These are phyloP conservation scores for Rhodotorula sp. DNA, from an alignment of 1,284 basidiomycete species.

Conservation along the genomic window DNA sequence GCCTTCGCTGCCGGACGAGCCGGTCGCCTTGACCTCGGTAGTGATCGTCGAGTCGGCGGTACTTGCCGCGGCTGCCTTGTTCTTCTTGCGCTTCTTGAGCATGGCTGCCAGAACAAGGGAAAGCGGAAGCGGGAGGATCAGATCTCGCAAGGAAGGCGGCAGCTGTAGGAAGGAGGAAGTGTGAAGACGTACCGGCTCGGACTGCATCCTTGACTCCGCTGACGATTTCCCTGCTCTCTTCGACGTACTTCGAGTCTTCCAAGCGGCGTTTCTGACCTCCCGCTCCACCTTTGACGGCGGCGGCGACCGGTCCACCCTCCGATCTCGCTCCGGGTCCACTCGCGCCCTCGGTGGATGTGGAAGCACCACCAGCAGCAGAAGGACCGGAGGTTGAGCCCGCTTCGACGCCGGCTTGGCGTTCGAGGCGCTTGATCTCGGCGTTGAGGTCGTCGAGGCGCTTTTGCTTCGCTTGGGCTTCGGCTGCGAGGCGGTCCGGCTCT, in stretches of 20 bases:
- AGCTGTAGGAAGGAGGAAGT: not conserved
- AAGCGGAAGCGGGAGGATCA: not conserved
- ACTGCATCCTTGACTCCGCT: constrained; percentile 91
- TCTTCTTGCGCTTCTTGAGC: constrained; percentile 46
- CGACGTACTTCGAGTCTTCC: constrained; percentile 87
- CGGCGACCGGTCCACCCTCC: not conserved
- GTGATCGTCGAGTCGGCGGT: not conserved
- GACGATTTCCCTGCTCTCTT: constrained; percentile 87
- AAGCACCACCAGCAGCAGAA: too few species aligned
- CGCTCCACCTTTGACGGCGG: not conserved
- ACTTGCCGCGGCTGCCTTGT: constrained; percentile 15
- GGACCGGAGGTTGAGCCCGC: constrained; percentile 46
- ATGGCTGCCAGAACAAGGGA: constrained; percentile 39
- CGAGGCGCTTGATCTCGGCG: constrained; percentile 44
- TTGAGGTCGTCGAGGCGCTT: constrained; percentile 83
- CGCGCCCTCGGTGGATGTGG: constrained; percentile 41
- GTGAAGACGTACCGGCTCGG: constrained; percentile 62
- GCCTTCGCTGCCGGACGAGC: constrained; percentile 1
- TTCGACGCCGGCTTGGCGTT: constrained; percentile 42
- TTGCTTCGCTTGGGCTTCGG: constrained; percentile 72
- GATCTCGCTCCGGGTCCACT: not conserved
- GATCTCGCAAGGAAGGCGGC: not conserved
- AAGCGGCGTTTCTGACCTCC: constrained; percentile 68
- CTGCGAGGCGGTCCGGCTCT: constrained; percentile 76
- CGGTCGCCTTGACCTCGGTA: not conserved